Percentiles rank a stretch among this genome's conserved stretches.
Conservation (phyloP, 2,329 filamentous ascomycete genomes). For the Delphinella strobiligena region DNA sequence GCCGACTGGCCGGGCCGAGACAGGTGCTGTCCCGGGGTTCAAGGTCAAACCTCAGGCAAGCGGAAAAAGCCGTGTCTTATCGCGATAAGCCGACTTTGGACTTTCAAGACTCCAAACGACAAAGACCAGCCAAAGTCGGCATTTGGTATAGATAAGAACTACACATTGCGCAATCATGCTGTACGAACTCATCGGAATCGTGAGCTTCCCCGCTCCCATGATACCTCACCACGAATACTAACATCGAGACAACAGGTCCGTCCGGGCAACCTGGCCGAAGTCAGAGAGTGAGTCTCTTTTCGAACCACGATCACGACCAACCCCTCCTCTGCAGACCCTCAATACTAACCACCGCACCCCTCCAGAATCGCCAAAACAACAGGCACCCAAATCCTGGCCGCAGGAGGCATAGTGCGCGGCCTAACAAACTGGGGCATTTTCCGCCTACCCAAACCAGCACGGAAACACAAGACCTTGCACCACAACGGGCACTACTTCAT, state of each 20-base stretch:
- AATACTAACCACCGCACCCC: conserved; percentile 1
- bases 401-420: conserved; percentile 81
- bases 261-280: conserved; percentile 75
- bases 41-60: too few species aligned
- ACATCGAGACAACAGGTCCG: conserved; percentile 56
- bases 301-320: conserved; percentile 11
- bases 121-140: too few species aligned
- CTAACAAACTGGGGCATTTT: conserved; percentile 94
- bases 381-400: conserved; percentile 68
- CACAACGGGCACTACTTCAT: conserved; percentile 90
- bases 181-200: conserved; percentile 95
- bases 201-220: conserved; percentile 36
- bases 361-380: conserved; percentile 74
- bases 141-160: too few species aligned
- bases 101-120: too few species aligned
- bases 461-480: conserved; percentile 73
- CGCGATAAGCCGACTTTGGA: too few species aligned
- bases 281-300: conserved; percentile 79
- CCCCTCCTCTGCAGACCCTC: conserved; percentile 7
- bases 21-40: too few species aligned
- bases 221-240: conserved; percentile 12
- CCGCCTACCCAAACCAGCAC: conserved; percentile 66
- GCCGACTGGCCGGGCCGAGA: too few species aligned
- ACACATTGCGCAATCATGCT: conserved; percentile 72
- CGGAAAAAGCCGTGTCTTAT: too few species aligned